Evolutionary conservation across 305 asterid genomes (phyloP).

Genomic region (Fraxinus platypoda): DNA sequence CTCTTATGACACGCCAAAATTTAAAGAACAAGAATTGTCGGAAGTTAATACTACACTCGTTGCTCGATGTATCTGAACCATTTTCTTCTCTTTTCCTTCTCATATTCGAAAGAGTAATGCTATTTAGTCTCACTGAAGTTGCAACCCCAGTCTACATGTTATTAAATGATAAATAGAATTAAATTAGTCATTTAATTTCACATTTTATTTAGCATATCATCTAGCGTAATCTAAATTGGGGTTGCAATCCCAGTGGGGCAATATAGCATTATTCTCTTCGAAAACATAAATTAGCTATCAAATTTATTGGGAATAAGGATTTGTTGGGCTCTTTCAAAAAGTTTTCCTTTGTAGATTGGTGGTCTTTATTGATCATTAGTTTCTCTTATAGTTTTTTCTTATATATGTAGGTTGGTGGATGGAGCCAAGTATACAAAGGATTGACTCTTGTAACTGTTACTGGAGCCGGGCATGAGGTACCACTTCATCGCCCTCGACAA

Average conservation of each 20-base stretch:
- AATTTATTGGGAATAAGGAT: background rate
- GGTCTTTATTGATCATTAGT: background rate
- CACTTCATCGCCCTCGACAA: conserved; percentile 89
- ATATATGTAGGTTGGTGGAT: conserved; percentile 73
- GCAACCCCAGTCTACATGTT: background rate
- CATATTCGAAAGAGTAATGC: background rate
- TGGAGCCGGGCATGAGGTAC: conserved; percentile 99
- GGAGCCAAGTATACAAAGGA: conserved; percentile 93
- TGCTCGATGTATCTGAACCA: background rate
- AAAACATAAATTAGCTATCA: background rate
- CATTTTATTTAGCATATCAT: too few relatives aligned
- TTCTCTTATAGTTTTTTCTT: background rate
- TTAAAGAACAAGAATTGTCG: background rate
- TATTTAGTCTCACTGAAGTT: too few relatives aligned
- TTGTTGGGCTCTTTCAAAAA: background rate
- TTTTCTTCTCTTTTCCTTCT: background rate
- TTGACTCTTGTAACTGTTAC: conserved; percentile 75
- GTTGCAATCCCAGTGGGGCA: too few relatives aligned
- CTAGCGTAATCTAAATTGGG: too few relatives aligned
- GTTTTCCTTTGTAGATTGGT: background rate
- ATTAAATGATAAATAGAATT: too few relatives aligned
- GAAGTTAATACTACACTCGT: background rate
- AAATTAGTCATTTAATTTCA: too few relatives aligned
- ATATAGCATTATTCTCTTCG: background rate
- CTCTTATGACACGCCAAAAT: background rate